phyloP scores from a whole-genome alignment of 805 yeast species.

The Cyberlindnera maritima region DNA sequence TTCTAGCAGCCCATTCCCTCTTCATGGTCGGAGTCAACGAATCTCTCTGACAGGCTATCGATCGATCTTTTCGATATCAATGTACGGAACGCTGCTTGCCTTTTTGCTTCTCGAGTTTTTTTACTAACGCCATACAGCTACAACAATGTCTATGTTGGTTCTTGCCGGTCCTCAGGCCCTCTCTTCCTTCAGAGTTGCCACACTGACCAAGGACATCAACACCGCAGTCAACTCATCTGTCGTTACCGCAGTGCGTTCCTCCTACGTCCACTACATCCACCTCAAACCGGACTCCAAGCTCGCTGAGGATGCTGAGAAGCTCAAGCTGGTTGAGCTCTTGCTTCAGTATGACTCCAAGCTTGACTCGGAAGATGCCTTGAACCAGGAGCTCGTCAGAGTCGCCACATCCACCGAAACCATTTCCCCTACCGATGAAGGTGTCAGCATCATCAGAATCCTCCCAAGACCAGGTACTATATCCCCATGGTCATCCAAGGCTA shows the following conservation, averaged over 20 bases:
- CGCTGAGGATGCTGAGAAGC: slow-evolving; percentile 32
- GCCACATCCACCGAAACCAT: slow-evolving; percentile 30
- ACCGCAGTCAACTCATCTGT: slow-evolving; percentile 61
- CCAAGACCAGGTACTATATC: slow-evolving; percentile 97
- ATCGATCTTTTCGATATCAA: not conserved
- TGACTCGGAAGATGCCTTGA: slow-evolving; percentile 48
- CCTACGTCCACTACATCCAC: slow-evolving; percentile 80
- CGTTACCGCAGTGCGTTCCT: slow-evolving; percentile 67
- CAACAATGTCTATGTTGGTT: slow-evolving; percentile 42
- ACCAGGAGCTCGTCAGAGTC: slow-evolving; percentile 38
- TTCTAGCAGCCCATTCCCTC: not conserved
- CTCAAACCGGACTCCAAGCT: slow-evolving; percentile 35
- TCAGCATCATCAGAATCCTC: slow-evolving; percentile 67
- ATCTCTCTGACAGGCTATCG: not conserved
- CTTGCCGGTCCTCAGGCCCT: slow-evolving; percentile 90
- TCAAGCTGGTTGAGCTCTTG: slow-evolving; percentile 54
- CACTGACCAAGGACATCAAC: slow-evolving; percentile 69
- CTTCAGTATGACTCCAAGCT: slow-evolving; percentile 73
- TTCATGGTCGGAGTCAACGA: slow-evolving; percentile 4
- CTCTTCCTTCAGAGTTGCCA: slow-evolving; percentile 80
- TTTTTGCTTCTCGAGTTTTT: not conserved
- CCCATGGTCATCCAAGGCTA: slow-evolving; percentile 99
- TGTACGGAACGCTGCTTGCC: not conserved
- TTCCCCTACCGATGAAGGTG: slow-evolving; percentile 37
- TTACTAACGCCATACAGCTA: not conserved